Conservation (phyloP, 1,284 basidiomycete genomes). For the Ceratobasidium sp. region DNA sequence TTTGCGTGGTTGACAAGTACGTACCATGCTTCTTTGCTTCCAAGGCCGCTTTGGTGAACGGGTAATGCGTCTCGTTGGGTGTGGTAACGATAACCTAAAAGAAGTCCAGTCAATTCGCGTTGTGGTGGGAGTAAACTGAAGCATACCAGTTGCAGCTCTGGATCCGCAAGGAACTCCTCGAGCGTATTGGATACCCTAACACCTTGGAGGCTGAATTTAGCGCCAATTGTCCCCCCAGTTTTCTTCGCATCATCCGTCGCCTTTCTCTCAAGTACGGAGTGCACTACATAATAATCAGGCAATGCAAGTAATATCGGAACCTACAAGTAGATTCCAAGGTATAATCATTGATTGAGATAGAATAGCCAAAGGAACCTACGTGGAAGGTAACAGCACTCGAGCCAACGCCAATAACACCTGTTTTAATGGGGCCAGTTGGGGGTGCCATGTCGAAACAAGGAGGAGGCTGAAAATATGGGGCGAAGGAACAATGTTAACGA, state of each 20-base stretch:
- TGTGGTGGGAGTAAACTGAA: not conserved
- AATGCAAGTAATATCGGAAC: conserved; percentile 30
- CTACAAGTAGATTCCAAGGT: not conserved
- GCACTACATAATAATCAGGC: conserved; percentile 47
- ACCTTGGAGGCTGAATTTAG: conserved; percentile 47
- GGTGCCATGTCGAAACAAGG: not conserved
- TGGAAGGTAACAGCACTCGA: conserved; percentile 36
- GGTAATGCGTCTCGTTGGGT: conserved; percentile 83
- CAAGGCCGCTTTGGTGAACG: conserved; percentile 55
- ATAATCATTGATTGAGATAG: not conserved
- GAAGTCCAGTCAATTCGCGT: not conserved
- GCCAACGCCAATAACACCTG: conserved; percentile 37
- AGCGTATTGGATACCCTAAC: conserved; percentile 52
- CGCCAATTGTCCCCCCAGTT: conserved; percentile 45
- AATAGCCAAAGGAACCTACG: not conserved
- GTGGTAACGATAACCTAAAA: conserved; percentile 70
- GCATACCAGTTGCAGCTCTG: conserved; percentile 52
- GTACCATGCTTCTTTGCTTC: conserved; percentile 75
- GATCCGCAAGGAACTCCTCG: conserved; percentile 54
- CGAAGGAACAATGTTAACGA: not conserved
- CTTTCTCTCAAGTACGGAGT: conserved; percentile 54
- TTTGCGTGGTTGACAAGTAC: conserved; percentile 43
- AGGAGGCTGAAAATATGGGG: not conserved
- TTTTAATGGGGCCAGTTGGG: conserved; percentile 6
- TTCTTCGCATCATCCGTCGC: conserved; percentile 46